Percentiles rank a stretch among this genome's conserved stretches.
Evolutionary conservation across 108 stramenopile genomes (phyloP).

Genomic region (Discostella pseudostelligera): DNA sequence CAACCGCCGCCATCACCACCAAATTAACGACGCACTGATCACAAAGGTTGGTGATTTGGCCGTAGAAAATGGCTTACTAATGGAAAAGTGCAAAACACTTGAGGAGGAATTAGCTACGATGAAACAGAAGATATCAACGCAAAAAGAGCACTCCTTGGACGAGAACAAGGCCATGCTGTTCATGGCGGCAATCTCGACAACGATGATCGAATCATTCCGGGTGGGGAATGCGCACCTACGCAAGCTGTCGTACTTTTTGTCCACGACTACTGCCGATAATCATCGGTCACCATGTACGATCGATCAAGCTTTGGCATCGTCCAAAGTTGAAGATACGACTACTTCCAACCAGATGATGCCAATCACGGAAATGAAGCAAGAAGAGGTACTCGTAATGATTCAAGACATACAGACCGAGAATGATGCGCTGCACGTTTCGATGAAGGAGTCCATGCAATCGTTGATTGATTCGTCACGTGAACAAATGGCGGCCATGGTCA

Average conservation of each 20-base stretch:
- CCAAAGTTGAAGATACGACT: not conserved
- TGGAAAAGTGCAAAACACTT: conserved; percentile 16
- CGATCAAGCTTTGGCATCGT: not conserved
- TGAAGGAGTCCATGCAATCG: conserved; percentile 16
- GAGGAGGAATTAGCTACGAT: conserved; percentile 8
- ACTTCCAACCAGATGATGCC: not conserved
- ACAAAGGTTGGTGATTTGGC: conserved; percentile 19
- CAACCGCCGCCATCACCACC: no score
- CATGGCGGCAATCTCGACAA: not conserved
- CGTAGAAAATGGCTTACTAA: conserved; percentile 22
- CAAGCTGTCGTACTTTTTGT: not conserved
- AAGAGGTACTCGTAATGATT: conserved; percentile 11
- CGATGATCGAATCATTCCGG: conserved; percentile 1
- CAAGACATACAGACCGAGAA: conserved; percentile 16
- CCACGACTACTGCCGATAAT: conserved; percentile 6
- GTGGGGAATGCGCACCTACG: not conserved
- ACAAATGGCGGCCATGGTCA: conserved; percentile 12
- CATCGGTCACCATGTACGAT: not conserved
- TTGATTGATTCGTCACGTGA: conserved; percentile 9
- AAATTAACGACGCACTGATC: conserved; percentile 23
- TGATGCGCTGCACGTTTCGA: conserved; percentile 12
- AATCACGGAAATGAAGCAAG: conserved; percentile 3
- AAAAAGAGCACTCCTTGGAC: conserved; percentile 1
- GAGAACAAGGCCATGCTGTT: not conserved
- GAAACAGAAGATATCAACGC: not conserved